A percentile compares a stretch with the other conserved stretches of the same genome.
Evolutionary conservation across 768 basidiomycete species (phyloP).

Genomic region (Amanita fuliginea): DNA sequence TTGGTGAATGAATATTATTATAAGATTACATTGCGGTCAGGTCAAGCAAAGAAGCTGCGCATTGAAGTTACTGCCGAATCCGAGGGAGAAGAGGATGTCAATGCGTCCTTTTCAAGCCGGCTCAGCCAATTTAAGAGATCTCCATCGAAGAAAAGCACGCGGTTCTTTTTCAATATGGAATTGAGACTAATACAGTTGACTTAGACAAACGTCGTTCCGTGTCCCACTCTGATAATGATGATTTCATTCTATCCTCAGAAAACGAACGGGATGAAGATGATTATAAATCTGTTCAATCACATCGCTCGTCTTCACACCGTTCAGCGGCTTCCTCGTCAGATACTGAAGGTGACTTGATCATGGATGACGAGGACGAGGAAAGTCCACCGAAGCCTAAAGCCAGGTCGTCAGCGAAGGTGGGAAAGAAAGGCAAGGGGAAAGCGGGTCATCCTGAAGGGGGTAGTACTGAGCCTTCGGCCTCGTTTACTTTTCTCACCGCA

Average conservation of each 20-base stretch:
- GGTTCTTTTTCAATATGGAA: neutral
- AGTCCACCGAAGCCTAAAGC: conserved; percentile 38
- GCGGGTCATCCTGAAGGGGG: conserved; percentile 14
- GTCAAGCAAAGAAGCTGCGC: conserved; percentile 50
- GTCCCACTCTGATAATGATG: conserved; percentile 44
- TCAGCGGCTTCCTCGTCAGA: conserved; percentile 25
- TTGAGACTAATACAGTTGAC: conserved; percentile 2
- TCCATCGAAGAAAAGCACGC: conserved; percentile 40
- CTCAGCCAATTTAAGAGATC: conserved; percentile 60
- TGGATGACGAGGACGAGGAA: conserved; percentile 52
- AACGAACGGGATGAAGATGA: conserved; percentile 47
- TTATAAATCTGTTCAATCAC: conserved; percentile 32
- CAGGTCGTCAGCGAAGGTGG: conserved; percentile 39
- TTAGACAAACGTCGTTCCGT: conserved; percentile 30
- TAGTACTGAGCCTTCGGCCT: conserved; percentile 10
- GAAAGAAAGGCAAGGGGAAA: conserved; percentile 18
- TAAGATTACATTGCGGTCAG: conserved; percentile 15
- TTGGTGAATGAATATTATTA: neutral
- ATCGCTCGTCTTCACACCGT: conserved; percentile 36
- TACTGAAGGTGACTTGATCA: conserved; percentile 39
- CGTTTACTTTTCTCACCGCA: conserved; percentile 58
- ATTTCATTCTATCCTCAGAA: conserved; percentile 54
- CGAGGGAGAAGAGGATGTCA: conserved; percentile 30
- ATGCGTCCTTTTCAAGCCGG: conserved; percentile 42
- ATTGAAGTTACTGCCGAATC: conserved; percentile 49